A percentile compares a stretch with the other conserved stretches of the same genome.
Evolutionary conservation across 78 protist genomes (phyloP).

Genomic region (Blattamonas nauphoetae): DNA sequence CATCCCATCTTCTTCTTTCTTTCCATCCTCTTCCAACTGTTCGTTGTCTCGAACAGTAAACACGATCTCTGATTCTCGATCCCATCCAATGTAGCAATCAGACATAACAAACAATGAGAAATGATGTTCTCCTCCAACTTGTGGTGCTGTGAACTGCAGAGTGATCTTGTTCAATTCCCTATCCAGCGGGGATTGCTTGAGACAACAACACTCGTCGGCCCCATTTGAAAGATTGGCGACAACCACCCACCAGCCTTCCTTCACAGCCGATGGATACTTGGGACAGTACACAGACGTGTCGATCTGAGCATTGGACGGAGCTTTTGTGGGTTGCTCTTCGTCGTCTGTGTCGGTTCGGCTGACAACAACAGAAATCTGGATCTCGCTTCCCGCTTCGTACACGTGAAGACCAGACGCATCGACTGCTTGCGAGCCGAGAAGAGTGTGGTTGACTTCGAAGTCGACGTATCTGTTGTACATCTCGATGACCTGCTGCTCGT

Average conservation of each 20-base stretch:
- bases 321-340: not conserved
- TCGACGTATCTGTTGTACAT: not conserved
- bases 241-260: slow-evolving; percentile 58
- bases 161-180: not conserved
- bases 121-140: slow-evolving; percentile 42
- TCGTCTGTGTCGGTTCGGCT: not conserved
- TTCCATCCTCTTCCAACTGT: no score
- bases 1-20: no score
- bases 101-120: slow-evolving; percentile 66
- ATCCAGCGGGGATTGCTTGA: slow-evolving; percentile 17
- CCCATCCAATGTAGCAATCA: slow-evolving; percentile 80
- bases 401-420: not conserved
- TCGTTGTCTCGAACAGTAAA: not conserved
- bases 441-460: not conserved
- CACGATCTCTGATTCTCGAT: slow-evolving; percentile 50
- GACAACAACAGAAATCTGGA: not conserved
- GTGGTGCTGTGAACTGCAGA: slow-evolving; percentile 71
- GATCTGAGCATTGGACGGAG: slow-evolving; percentile 10
- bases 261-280: slow-evolving; percentile 43
- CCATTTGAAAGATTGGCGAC: slow-evolving; percentile 23
- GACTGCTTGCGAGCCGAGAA: not conserved
- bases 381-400: not conserved
- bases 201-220: not conserved
- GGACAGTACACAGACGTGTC: slow-evolving; percentile 52
- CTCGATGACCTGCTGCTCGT: not conserved